A percentile compares a stretch with the other conserved stretches of the same genome.
Conservation (phyloP, 1,284 basidiomycete species). For the Wallemia hederae region DNA sequence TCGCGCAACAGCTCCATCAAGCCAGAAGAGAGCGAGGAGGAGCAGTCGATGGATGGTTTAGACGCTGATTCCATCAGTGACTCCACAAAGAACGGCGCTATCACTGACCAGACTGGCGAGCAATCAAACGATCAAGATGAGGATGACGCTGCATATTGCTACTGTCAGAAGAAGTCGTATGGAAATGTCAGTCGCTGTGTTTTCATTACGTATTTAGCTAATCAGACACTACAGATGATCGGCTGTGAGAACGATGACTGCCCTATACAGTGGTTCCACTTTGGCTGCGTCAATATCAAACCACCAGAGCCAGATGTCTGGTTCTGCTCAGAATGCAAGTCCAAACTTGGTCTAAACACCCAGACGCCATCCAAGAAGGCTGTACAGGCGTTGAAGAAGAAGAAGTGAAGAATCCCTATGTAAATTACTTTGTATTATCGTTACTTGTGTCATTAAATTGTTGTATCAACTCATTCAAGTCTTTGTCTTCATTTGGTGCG, state of each 20-base stretch:
- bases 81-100: not conserved
- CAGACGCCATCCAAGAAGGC: not conserved
- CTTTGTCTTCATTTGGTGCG: not conserved
- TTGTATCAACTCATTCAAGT: not conserved
- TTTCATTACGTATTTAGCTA: not conserved
- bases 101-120: no score
- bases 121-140: no score
- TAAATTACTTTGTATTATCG: not conserved
- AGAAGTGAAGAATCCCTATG: not conserved
- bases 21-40: no score
- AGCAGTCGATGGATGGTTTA: no score
- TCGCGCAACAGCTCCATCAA: no score
- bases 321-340: not conserved
- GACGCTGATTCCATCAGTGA: not conserved
- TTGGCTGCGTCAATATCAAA: not conserved
- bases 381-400: not conserved
- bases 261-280: not conserved
- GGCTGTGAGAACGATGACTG: not conserved
- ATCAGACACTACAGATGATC: not conserved
- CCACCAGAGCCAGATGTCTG: not conserved
- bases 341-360: not conserved
- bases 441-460: not conserved
- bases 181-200: not conserved
- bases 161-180: not conserved
- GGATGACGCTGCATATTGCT: not conserved